Percentiles rank a stretch among this genome's conserved stretches.
Conservation (phyloP, 2,329 filamentous ascomycete species). For the Cladophialophora chaetospira region DNA sequence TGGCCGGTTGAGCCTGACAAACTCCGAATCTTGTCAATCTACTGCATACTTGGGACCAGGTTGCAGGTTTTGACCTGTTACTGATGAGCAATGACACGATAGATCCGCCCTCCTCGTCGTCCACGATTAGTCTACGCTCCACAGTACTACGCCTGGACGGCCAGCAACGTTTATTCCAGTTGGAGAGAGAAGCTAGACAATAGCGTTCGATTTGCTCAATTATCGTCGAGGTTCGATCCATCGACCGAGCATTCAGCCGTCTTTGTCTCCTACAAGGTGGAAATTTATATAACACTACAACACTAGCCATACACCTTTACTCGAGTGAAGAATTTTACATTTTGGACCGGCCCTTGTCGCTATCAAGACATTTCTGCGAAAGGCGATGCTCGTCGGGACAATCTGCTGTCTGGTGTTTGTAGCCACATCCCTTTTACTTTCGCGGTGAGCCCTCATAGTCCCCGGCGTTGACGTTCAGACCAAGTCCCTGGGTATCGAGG, state of each 20-base stretch:
- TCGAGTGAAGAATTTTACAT: constrained; percentile 34
- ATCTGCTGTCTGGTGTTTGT: constrained; percentile 1
- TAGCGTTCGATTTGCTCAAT: too few species aligned
- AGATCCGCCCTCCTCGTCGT: neutral
- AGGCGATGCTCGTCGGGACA: neutral
- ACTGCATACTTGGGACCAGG: too few species aligned
- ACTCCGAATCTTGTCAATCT: too few species aligned
- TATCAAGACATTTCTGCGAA: constrained; percentile 20
- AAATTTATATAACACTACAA: too few species aligned
- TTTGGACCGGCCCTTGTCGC: constrained; percentile 24
- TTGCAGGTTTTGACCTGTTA: neutral
- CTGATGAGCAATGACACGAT: too few species aligned
- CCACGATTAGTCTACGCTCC: neutral
- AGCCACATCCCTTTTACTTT: constrained; percentile 11
- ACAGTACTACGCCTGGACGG: neutral
- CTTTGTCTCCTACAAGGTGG: too few species aligned
- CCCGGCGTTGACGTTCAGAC: constrained; percentile 72
- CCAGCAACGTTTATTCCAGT: too few species aligned
- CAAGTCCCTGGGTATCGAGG: constrained; percentile 85
- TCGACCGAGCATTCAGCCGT: too few species aligned
- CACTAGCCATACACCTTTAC: neutral
- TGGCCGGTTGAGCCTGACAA: too few species aligned
- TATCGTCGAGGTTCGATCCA: too few species aligned
- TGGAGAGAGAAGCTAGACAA: too few species aligned
- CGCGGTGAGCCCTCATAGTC: constrained; percentile 18